Conservation (phyloP, 1,139 yeast species). For the Pichia inconspicua region DNA sequence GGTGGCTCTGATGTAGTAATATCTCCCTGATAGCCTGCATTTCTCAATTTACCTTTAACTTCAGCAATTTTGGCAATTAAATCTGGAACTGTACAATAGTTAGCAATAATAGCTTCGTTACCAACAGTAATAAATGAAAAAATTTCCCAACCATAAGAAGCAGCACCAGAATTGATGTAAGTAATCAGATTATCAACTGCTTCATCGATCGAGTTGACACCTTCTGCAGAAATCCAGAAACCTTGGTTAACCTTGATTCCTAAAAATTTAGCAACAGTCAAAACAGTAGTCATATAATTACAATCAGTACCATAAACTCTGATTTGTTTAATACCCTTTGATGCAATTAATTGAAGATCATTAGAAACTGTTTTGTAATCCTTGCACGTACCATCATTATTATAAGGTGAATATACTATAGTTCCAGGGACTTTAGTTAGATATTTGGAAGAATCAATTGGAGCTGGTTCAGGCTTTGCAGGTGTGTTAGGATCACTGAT, state of each 20-base stretch:
- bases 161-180: slow-evolving; percentile 38
- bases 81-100: slow-evolving; percentile 49
- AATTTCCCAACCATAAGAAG: slow-evolving; percentile 55
- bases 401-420: slow-evolving; percentile 67
- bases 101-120: slow-evolving; percentile 72
- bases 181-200: slow-evolving; percentile 47
- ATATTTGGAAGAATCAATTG: slow-evolving; percentile 14
- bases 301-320: slow-evolving; percentile 88
- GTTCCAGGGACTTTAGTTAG: slow-evolving; percentile 23
- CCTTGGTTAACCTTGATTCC: slow-evolving; percentile 82
- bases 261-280: slow-evolving; percentile 49
- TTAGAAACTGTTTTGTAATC: slow-evolving; percentile 40
- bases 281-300: slow-evolving; percentile 54
- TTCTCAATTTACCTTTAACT: slow-evolving; percentile 48
- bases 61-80: slow-evolving; percentile 54
- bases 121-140: slow-evolving; percentile 75
- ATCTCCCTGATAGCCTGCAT: slow-evolving; percentile 71
- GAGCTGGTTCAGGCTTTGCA: slow-evolving; percentile 11
- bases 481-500: slow-evolving; percentile 2
- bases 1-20: slow-evolving; percentile 89
- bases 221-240: slow-evolving; percentile 61
- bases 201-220: slow-evolving; percentile 61
- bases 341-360: slow-evolving; percentile 52
- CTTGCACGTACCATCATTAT: slow-evolving; percentile 61
- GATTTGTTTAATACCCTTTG: slow-evolving; percentile 55